These are phyloP conservation scores for Ceriops zippeliana DNA, from an alignment of 345 rosid species.

Conservation along the genomic window DNA sequence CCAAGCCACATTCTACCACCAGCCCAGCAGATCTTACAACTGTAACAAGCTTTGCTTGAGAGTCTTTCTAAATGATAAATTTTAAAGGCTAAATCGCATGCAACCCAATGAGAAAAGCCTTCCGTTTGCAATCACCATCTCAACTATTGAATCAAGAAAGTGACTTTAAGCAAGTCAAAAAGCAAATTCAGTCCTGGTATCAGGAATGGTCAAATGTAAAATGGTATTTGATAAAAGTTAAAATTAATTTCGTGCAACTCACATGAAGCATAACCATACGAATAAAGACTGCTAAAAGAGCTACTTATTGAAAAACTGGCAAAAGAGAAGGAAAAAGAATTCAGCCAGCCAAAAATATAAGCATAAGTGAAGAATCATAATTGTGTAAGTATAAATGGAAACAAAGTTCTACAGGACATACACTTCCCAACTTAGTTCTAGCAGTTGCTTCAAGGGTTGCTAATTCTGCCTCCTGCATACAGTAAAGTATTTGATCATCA, in stretches of 20 bases:
- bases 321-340: not conserved
- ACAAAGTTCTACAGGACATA: constrained; percentile 39
- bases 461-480: constrained; percentile 76
- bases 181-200: not conserved
- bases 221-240: not conserved
- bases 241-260: not conserved
- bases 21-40: too few species aligned
- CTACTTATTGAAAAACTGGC: not conserved
- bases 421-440: constrained; percentile 81
- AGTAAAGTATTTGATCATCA: not conserved
- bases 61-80: too few species aligned
- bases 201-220: not conserved
- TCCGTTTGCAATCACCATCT: too few species aligned
- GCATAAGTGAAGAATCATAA: not conserved
- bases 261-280: not conserved
- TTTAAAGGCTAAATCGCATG: too few species aligned
- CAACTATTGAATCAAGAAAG: too few species aligned
- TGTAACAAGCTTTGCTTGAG: too few species aligned
- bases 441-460: constrained; percentile 86
- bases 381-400: constrained; percentile 9
- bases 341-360: not conserved
- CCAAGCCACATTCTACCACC: too few species aligned
- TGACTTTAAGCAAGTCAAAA: too few species aligned
- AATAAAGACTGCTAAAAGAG: not conserved
- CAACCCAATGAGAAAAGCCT: too few species aligned